phyloP scores from a whole-genome alignment of 768 basidiomycete genomes.

The Aureoboletus auriporus region DNA sequence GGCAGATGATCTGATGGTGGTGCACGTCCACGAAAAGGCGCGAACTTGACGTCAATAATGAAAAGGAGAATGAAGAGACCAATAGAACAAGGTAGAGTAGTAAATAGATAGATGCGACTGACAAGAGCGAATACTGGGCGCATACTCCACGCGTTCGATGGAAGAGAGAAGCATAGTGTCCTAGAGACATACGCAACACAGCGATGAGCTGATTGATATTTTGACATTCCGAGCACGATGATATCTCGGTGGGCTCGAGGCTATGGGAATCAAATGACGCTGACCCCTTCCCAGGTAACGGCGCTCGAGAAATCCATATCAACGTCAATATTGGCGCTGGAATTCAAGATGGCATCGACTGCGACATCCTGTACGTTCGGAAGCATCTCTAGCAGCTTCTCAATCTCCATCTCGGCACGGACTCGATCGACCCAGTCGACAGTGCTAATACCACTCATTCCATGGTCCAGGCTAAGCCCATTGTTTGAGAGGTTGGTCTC shows the following conservation, averaged over 20 bases:
- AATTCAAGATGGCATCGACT: constrained; percentile 19
- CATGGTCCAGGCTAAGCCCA: constrained; percentile 18
- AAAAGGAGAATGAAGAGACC: constrained; percentile 12
- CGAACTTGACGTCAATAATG: constrained; percentile 1
- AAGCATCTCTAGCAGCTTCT: constrained; percentile 55
- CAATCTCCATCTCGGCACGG: constrained; percentile 51
- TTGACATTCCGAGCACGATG: constrained; percentile 12
- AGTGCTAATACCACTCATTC: constrained; percentile 14
- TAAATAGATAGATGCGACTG: constrained; percentile 21
- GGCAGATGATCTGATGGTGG: background rate
- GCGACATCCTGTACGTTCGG: constrained; percentile 33
- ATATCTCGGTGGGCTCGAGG: constrained; percentile 1
- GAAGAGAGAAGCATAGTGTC: constrained; percentile 10
- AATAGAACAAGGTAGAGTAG: constrained; percentile 26
- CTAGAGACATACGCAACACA: constrained; percentile 6
- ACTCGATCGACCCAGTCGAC: constrained; percentile 27
- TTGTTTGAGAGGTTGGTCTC: constrained; percentile 4
- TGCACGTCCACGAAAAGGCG: background rate
- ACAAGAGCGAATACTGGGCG: constrained; percentile 11
- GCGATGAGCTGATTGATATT: constrained; percentile 7
- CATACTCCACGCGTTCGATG: constrained; percentile 18
- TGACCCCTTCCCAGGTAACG: constrained; percentile 28
- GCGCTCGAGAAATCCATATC: constrained; percentile 28
- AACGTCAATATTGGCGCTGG: constrained; percentile 16
- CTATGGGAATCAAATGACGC: constrained; percentile 20